A percentile compares a stretch with the other conserved stretches of the same genome.
Evolutionary conservation across 768 basidiomycete genomes (phyloP).

Genomic region (Infundibulicybe gibba): DNA sequence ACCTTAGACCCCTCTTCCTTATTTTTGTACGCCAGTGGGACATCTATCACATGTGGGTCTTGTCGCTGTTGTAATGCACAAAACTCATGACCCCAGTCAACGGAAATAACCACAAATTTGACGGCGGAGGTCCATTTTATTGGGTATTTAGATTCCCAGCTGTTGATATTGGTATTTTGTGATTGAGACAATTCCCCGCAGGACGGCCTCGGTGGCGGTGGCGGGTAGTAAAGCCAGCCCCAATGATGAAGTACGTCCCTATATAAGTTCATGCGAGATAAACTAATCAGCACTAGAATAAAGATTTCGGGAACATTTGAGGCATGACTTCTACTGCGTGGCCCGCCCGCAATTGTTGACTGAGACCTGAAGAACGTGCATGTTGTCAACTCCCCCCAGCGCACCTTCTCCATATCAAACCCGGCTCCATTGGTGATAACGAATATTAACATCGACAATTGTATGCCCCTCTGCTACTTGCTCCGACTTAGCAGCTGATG

Average conservation of each 20-base stretch:
- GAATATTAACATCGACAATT: constrained; percentile 49
- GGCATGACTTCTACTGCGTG: constrained; percentile 21
- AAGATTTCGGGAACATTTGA: constrained; percentile 32
- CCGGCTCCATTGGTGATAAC: constrained; percentile 38
- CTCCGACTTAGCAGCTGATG: neutral
- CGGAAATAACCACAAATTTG: constrained; percentile 36
- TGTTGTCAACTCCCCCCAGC: constrained; percentile 37
- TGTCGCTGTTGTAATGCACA: neutral
- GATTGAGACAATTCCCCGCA: constrained; percentile 5
- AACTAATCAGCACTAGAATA: constrained; percentile 21
- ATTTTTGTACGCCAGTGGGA: constrained; percentile 29
- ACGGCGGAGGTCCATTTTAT: constrained; percentile 40
- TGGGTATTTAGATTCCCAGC: constrained; percentile 22
- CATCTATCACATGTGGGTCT: constrained; percentile 42
- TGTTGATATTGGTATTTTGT: too few relatives aligned
- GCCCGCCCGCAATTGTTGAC: constrained; percentile 26
- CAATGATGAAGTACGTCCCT: constrained; percentile 38
- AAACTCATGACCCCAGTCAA: constrained; percentile 23
- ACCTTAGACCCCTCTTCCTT: neutral
- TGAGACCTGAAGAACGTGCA: constrained; percentile 29
- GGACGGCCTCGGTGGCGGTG: constrained; percentile 36
- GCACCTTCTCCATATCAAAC: constrained; percentile 36
- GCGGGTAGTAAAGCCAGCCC: constrained; percentile 36
- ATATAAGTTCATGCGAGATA: neutral
- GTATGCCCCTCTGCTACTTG: constrained; percentile 32